Evolutionary conservation across 768 basidiomycete species (phyloP), one percentile per base, ranked within the genome.

Genomic region (Xerocomus potaroensis): DNA sequence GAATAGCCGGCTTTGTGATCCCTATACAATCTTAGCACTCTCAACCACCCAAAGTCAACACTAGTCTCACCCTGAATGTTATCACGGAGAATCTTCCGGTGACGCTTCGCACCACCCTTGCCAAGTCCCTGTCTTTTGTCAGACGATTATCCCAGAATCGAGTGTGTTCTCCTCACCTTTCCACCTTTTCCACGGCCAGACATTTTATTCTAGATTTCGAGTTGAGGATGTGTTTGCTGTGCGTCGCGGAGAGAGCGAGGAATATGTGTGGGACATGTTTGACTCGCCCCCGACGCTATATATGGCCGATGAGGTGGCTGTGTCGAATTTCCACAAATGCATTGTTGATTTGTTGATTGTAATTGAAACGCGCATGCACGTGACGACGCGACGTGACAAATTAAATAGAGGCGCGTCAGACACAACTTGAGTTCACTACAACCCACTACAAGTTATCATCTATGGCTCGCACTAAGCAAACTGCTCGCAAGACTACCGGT

Each of bases 381-480:
- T 67, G 64, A 55, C 14, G 22, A 27, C 54, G 59, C 59, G 63
- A 57, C 64, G 55, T 41, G 58, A 47, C 42, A 34, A 30, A 34
- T 53, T 61, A 59, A 56, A 63, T 58, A 60, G 9, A 33, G 19
- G 38, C 19, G 33, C 16, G 4, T 18, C 16, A 8, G 33, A n/a
- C 19, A 14, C 21, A 5, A 7, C 0, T 10, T 12, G 12, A 5
- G 7, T 1, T 4, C 12, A 6, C 37, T 31, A 41, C 14, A 29
- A 3, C 38, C 24, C 21, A 38, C 16, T n/a, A 23, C 12, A 14
- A n/a, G 3, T 5, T 23, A 50, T 29, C 2, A 55, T 19, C 58
- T 66, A 85, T 85, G 83, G 83, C 83, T 39, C 83, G 83, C 47
- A 85, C 83, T 45, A 83, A 85, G 69, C 83, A 85, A 73, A 84